Evolutionary conservation across 1,284 basidiomycete genomes (phyloP), one percentile per base, ranked within the genome.

Genomic region (Athelia sp.): DNA sequence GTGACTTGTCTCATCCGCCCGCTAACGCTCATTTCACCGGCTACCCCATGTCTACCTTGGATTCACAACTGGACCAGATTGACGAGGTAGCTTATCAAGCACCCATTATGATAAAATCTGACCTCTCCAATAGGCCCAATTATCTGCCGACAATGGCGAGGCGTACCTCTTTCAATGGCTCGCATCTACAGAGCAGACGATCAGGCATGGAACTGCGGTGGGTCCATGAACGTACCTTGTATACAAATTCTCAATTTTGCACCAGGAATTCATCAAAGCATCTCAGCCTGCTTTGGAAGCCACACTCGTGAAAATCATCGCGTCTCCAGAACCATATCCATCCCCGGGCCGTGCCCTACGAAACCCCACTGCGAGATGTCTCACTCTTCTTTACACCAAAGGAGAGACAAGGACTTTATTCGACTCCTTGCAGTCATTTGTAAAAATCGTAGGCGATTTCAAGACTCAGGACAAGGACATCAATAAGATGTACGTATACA

Each of bases 371-470:
- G 83, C 90, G 4, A 76, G 90, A 71, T 93, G 90, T 59, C 69
- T 98, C 42, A 70, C 91, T 47, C 65, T 75, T 18, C 60, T 97
- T n/a, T 95, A 96, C 68, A 78, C 75, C 31, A 79, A 84, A 15
- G 90, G 89, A 55, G 94, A 98, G 62, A 86, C 85, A 2, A 80
- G 85, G 62, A 82, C 86, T 1, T 69, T 97, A 47, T 98, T 94
- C 58, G 95, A 98, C 60, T 87, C 90, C 6, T 65, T 96, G n/a
- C 89, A 93, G 60, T 65, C 77, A 1, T 76, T 94, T 48, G 66
- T 94, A 49, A 91, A 84, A 68, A 77, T 86, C 11, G 82, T 84
- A 0, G 73, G 78, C 3, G 90, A 93, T 56, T 68, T 79, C 53
- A 93, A 93, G 64, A 69, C 79, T 0, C 62, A 69, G 1, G 81